Base-by-base conservation (phyloP, 1,284 basidiomycete genomes). In the Microbotryum saponariae region DNA sequence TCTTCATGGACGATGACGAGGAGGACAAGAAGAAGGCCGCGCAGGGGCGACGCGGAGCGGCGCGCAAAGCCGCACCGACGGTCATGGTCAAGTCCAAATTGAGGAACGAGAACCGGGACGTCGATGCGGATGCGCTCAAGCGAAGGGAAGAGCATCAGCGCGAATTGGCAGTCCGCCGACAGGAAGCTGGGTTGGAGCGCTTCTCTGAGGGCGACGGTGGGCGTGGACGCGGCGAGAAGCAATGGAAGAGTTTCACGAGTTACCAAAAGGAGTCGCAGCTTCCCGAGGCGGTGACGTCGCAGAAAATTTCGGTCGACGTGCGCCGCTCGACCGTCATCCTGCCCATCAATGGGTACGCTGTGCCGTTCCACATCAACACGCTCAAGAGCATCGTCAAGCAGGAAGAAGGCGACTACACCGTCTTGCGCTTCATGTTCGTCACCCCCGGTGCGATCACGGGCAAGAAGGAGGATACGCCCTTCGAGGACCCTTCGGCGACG, bases 391-490 rank as follows among this genome's bases (percentile, higher is more conserved):
- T 88, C 44, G 92, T 88, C 80, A 98, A 98, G 79, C 94, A 85
- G 68, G 94, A 98, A 69, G 96, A 98, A 75, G 91, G 90, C 9
- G 91, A 97, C 58, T 90, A 87, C 74, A 94, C 93, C 0, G 91
- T 91, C 67, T 81, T 99, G 61, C 86, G 96, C 5, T 92, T 99
- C 77, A 98, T 98, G 78, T 97, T 98, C 79, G 92, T 97, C 75
- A 96, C 93, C 1, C 96, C 96, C 1, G 96, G 96, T 54, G 93
- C 97, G 74, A 85, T 97, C 53, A 88, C 91, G 0, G 96, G 96
- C 47, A 97, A 96, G 80, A 98, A 99, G 78, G 96, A 99, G 74
- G 96, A 99, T 70, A 97, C 92, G 65, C 96, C 96, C 0, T 98
- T 98, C 71, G 94, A 98, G 76, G 90, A 97, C 74, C 91, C 94